A percentile compares a stretch with the other conserved stretches of the same genome.
Evolutionary conservation across 2,329 filamentous ascomycete species (phyloP).

Genomic region (Nothophoma quercina): DNA sequence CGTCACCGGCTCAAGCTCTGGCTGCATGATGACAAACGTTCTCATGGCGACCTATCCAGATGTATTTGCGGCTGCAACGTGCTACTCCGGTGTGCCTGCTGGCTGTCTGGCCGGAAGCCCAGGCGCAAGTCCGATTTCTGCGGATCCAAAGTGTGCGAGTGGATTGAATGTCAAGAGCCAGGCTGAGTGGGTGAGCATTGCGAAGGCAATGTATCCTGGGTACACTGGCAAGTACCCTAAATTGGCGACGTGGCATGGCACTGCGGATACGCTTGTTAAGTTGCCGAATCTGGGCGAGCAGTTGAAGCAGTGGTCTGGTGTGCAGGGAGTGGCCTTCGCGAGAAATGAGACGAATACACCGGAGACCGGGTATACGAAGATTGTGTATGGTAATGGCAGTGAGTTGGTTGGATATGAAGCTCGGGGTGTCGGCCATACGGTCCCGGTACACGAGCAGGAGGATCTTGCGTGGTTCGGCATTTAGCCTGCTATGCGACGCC

Average conservation of each 20-base stretch:
- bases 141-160: slow-evolving; percentile 32
- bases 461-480: slow-evolving; percentile 16
- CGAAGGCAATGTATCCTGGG: slow-evolving; percentile 46
- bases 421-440: slow-evolving; percentile 35
- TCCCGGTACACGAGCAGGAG: slow-evolving; percentile 23
- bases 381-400: slow-evolving; percentile 37
- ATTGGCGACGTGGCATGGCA: slow-evolving; percentile 49
- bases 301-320: slow-evolving; percentile 40
- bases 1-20: slow-evolving; percentile 35
- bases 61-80: slow-evolving; percentile 34
- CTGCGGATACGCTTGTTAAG: slow-evolving; percentile 41
- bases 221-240: slow-evolving; percentile 47
- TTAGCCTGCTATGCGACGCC: no score
- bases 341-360: slow-evolving; percentile 32
- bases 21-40: slow-evolving; percentile 46
- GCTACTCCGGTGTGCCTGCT: slow-evolving; percentile 38
- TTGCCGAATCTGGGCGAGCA: slow-evolving; percentile 36
- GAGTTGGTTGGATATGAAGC: slow-evolving; percentile 36
- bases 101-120: slow-evolving; percentile 54
- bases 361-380: slow-evolving; percentile 34
- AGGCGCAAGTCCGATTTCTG: slow-evolving; percentile 24
- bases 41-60: slow-evolving; percentile 40
- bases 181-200: slow-evolving; percentile 44
- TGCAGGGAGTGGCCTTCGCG: slow-evolving; percentile 27
- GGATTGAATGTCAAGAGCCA: slow-evolving; percentile 26